Evolutionary conservation across 2,329 filamentous ascomycete species (phyloP), one percentile per base, ranked within the genome.

Genomic region (Calonectria honghensis): DNA sequence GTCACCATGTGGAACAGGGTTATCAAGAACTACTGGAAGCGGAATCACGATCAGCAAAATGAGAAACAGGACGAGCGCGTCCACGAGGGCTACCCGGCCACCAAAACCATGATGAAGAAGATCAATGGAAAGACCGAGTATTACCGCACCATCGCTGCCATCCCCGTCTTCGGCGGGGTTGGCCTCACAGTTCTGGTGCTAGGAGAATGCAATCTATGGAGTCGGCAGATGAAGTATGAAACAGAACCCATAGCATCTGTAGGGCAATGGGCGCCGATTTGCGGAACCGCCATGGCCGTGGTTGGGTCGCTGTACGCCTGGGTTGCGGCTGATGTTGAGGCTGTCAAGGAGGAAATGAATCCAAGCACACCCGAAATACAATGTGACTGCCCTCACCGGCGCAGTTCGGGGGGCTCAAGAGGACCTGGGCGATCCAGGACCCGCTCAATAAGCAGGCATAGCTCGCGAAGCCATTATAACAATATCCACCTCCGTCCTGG

Each of bases 121-220:
- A 82, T 93, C 48, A 93, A 93, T 59, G 85, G 87, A 9, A 87
- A 88, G 74, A 89, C 93, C 67, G 86, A 87, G 1, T 85, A 85
- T 13, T 90, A 91, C 35, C 84, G 92, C 16, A 88, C 85, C 18
- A 90, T 88, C 41, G 86, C 92, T 1, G 90, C 92, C 70, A 85
- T 92, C 4, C 91, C 91, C 0, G 77, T 94, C 0, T 93, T 93
- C 70, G 88, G 87, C 1, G 90, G 87, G 7, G 90, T 90, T 1
- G 89, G 93, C 0, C 72, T 93, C 1, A 88, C 90, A 1, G 90
- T 94, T 6, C 84, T 94, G 4, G 85, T 92, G 5, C 82, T 92
- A 0, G 93, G 93, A 0, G 93, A 94, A 82, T 86, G 86, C 39
- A 94, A 94, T 77, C 91, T 94, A 76, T 93, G 88, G 77, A 93